Conservation (phyloP, 176 grass and related monocot species). For the Carex littledalei region DNA sequence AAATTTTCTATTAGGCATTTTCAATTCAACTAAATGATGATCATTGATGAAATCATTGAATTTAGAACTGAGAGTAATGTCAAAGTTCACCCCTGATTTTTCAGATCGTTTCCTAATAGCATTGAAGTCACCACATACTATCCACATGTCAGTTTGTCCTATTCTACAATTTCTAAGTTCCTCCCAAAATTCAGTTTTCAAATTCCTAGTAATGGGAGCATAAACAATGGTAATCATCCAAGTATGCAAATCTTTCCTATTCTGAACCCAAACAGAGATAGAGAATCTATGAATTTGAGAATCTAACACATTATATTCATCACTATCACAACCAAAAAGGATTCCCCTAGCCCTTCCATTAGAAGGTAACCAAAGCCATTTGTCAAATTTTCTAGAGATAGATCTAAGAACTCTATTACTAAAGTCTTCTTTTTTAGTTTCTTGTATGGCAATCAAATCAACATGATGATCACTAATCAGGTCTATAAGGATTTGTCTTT, state of each 20-base stretch:
- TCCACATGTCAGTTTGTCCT: not conserved
- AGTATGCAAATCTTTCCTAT: not conserved
- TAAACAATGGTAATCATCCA: not conserved
- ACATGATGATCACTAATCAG: not conserved
- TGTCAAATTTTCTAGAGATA: not conserved
- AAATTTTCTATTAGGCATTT: not conserved
- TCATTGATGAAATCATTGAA: not conserved
- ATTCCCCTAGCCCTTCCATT: not conserved
- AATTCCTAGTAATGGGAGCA: not conserved
- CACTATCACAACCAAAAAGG: not conserved
- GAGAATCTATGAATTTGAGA: not conserved
- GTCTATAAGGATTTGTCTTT: not conserved
- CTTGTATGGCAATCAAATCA: not conserved
- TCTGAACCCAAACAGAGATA: not conserved
- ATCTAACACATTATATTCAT: not conserved
- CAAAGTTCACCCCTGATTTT: not conserved
- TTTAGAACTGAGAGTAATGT: not conserved
- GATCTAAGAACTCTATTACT: accelerated
- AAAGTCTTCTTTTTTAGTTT: not conserved
- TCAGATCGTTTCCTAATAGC: not conserved
- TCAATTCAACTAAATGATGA: not conserved
- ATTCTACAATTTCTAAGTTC: not conserved
- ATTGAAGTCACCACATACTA: not conserved
- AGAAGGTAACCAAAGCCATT: not conserved
- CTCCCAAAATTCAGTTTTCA: not conserved